These are phyloP conservation scores for Exophiala aquamarina DNA, from an alignment of 2,329 filamentous ascomycete species.

Conservation along the genomic window DNA sequence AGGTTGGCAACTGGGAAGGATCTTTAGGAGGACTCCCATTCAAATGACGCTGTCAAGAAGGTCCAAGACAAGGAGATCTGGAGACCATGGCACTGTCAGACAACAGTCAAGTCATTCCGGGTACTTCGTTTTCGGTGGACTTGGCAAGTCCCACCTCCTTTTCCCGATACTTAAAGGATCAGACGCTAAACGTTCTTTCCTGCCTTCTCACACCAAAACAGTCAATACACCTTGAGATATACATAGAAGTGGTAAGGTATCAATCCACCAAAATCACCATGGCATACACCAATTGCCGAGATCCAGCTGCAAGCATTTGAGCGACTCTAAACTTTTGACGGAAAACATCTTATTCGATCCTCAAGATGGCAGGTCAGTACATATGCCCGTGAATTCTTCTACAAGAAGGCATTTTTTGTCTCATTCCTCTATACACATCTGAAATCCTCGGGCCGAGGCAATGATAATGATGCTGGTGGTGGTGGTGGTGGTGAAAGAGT, in stretches of 20 bases:
- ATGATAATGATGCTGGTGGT: background rate
- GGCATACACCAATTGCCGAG: slow-evolving; percentile 4
- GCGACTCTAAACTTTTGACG: background rate
- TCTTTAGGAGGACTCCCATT: no score
- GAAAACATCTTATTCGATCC: background rate
- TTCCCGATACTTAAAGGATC: background rate
- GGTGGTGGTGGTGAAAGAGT: background rate
- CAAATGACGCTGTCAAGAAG: no score
- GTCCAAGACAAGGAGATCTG: no score
- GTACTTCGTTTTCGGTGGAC: background rate
- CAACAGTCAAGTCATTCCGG: no score
- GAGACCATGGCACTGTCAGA: no score
- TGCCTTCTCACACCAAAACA: background rate
- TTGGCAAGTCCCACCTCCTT: background rate
- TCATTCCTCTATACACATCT: background rate
- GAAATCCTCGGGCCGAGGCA: background rate
- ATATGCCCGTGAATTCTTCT: background rate
- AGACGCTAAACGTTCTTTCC: no score
- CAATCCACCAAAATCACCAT: slow-evolving; percentile 1
- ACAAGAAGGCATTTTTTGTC: background rate
- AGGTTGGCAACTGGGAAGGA: no score
- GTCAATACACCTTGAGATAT: background rate
- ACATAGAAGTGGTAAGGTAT: background rate
- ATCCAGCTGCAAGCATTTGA: background rate
- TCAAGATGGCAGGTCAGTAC: background rate